Conservation (phyloP, 1,284 basidiomycete species). For the Somion occarium region DNA sequence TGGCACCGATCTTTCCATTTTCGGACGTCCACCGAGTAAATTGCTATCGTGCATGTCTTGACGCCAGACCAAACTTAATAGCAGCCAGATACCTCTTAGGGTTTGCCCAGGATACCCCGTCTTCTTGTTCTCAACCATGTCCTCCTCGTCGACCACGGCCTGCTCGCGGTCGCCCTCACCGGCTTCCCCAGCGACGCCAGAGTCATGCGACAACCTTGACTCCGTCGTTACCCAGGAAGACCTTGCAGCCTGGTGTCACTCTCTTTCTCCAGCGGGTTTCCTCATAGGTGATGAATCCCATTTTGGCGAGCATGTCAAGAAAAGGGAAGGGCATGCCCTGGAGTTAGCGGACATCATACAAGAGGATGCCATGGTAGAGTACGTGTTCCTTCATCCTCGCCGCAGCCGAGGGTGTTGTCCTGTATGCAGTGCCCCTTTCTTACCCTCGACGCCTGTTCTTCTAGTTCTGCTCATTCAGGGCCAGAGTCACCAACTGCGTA, state of each 20-base stretch:
- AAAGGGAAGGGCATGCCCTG: constrained; percentile 48
- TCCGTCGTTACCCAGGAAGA: constrained; percentile 47
- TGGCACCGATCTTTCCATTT: no score
- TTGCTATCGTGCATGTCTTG: not conserved
- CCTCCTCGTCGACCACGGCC: constrained; percentile 51
- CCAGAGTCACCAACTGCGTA: not conserved
- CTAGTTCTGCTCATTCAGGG: not conserved
- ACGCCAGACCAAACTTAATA: not conserved
- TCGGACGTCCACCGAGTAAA: no score
- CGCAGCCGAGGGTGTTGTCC: no score
- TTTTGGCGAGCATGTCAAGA: constrained; percentile 18
- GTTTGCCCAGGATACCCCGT: not conserved
- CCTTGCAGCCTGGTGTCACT: constrained; percentile 54
- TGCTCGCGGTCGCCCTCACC: constrained; percentile 59
- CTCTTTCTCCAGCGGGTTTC: constrained; percentile 37
- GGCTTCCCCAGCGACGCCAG: constrained; percentile 59
- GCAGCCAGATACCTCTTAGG: not conserved
- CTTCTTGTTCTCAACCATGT: constrained; percentile 27
- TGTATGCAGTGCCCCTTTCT: constrained; percentile 9
- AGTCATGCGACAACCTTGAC: constrained; percentile 49
- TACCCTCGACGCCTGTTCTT: constrained; percentile 11
- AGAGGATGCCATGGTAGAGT: constrained; percentile 70
- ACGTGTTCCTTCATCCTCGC: constrained; percentile 23
- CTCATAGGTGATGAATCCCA: constrained; percentile 24
- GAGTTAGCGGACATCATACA: constrained; percentile 68